Evolutionary conservation across 371 early-diverging fungal species (phyloP).

Genomic region (Mucor sp.): DNA sequence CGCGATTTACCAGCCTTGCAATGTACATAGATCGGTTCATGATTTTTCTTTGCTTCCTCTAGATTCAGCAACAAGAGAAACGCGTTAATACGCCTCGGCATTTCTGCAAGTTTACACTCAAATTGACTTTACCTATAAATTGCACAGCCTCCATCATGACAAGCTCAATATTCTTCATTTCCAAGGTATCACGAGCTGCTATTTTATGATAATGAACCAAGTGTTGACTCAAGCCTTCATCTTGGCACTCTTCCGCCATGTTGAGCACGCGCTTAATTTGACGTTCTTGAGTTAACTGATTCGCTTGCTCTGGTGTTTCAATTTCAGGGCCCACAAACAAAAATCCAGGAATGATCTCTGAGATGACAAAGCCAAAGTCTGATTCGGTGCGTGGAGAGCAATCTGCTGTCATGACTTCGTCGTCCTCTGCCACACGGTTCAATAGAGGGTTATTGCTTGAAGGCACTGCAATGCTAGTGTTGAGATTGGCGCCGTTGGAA

Average conservation of each 20-base stretch:
- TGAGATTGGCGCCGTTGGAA: neutral
- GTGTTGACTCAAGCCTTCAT: constrained; percentile 34
- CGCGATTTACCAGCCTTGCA: constrained; percentile 87
- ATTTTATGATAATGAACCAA: constrained; percentile 57
- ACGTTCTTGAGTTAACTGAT: constrained; percentile 40
- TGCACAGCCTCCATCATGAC: constrained; percentile 59
- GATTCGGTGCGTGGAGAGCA: constrained; percentile 38
- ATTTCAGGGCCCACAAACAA: constrained; percentile 66
- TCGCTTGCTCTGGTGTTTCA: constrained; percentile 50
- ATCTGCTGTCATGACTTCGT: constrained; percentile 30
- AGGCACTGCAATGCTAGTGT: neutral
- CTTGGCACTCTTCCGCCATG: constrained; percentile 68
- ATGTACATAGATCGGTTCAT: constrained; percentile 78
- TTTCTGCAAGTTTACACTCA: neutral
- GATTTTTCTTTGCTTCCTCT: constrained; percentile 45
- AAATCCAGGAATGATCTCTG: constrained; percentile 62
- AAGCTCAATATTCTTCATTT: constrained; percentile 61
- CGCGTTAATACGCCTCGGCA: neutral
- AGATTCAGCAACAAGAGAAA: neutral
- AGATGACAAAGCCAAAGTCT: constrained; percentile 57
- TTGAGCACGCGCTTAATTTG: constrained; percentile 58
- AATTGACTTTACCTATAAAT: constrained; percentile 56
- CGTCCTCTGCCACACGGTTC: constrained; percentile 40
- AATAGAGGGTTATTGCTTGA: neutral
- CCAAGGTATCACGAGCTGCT: constrained; percentile 61